Percentiles rank a stretch among this genome's conserved stretches.
phyloP scores from a whole-genome alignment of 2,329 filamentous ascomycete species.

The Sarocladium oryzae region DNA sequence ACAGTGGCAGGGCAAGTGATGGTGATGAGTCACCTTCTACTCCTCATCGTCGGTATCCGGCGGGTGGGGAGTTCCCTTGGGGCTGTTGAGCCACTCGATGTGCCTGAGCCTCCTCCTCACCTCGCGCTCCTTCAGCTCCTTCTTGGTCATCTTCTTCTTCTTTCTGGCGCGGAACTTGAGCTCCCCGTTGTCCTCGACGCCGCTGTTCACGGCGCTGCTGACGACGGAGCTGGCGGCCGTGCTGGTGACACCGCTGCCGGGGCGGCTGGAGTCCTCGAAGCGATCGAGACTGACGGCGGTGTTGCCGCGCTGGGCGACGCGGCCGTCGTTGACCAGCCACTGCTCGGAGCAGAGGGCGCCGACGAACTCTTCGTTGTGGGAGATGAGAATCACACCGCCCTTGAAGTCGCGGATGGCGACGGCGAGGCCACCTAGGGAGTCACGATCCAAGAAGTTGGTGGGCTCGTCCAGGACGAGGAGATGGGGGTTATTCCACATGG shows the following conservation, averaged over 20 bases:
- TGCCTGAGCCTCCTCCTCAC: slow-evolving; percentile 80
- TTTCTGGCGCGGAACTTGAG: slow-evolving; percentile 86
- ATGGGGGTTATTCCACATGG: slow-evolving; percentile 99
- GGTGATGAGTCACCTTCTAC: slow-evolving; percentile 13
- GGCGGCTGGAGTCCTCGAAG: slow-evolving; percentile 74
- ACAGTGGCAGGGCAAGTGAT: too few species aligned
- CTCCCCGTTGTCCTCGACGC: slow-evolving; percentile 69
- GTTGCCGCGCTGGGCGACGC: slow-evolving; percentile 77
- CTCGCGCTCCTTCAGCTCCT: slow-evolving; percentile 91
- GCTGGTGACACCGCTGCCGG: slow-evolving; percentile 51
- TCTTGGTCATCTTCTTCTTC: slow-evolving; percentile 99
- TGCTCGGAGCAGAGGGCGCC: slow-evolving; percentile 93
- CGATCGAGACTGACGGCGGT: slow-evolving; percentile 68
- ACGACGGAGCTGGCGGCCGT: slow-evolving; percentile 51
- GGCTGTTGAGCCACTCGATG: slow-evolving; percentile 76
- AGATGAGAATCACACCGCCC: slow-evolving; percentile 98
- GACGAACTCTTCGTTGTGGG: slow-evolving; percentile 98
- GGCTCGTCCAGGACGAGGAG: slow-evolving; percentile 95
- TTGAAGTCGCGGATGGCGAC: slow-evolving; percentile 97
- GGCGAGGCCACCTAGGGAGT: slow-evolving; percentile 93
- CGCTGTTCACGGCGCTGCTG: slow-evolving; percentile 62
- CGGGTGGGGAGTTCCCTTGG: slow-evolving; percentile 76
- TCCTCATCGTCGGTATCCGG: slow-evolving; percentile 72
- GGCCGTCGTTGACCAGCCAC: slow-evolving; percentile 87
- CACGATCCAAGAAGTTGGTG: slow-evolving; percentile 98